phyloP scores from a whole-genome alignment of 768 basidiomycete species.

The Suillus plorans region DNA sequence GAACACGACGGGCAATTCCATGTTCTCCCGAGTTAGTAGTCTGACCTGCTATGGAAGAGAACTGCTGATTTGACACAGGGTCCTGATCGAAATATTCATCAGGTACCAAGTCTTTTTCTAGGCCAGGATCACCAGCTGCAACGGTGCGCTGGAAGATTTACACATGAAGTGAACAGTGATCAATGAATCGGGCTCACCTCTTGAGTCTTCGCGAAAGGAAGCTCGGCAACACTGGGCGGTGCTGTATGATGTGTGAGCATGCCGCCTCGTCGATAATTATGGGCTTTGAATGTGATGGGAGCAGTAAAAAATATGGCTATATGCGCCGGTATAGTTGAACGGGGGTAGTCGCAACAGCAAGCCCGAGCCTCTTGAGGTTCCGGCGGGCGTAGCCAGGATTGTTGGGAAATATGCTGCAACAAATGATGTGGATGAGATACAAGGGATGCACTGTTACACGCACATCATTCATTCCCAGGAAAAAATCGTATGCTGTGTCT shows the following conservation, averaged over 20 bases:
- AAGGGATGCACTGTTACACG: neutral
- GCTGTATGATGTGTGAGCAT: too few species aligned
- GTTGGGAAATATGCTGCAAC: neutral
- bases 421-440: neutral
- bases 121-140: neutral
- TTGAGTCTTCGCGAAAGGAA: neutral
- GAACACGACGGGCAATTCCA: neutral
- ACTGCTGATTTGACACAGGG: neutral
- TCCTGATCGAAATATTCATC: neutral
- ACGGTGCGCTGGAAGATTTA: neutral
- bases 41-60: neutral
- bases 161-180: neutral
- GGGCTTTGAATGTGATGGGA: neutral
- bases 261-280: too few species aligned
- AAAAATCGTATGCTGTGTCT: neutral
- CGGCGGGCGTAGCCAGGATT: neutral
- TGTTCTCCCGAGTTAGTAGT: neutral
- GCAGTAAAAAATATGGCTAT: neutral
- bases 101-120: neutral
- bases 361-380: neutral
- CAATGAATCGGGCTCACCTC: neutral
- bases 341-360: neutral
- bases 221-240: neutral
- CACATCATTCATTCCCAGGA: neutral
- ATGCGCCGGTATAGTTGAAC: neutral